phyloP scores from a whole-genome alignment of 306 rosid genomes.

The Bauhinia variegata region DNA sequence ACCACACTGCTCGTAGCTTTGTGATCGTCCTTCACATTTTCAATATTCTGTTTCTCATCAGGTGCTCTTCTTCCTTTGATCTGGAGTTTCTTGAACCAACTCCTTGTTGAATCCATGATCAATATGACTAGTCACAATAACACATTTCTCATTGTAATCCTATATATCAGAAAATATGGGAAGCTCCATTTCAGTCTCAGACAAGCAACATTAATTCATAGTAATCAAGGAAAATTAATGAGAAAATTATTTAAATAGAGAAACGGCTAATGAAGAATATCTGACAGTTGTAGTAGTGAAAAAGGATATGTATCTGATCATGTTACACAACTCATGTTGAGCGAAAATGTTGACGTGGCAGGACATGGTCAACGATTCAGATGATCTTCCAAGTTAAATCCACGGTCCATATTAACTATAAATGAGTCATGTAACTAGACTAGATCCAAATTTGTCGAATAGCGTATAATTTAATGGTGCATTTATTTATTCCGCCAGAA shows the following conservation, averaged over 20 bases:
- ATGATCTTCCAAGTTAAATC: too few species aligned
- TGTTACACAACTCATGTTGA: too few species aligned
- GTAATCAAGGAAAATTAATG: background rate
- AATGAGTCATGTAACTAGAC: too few species aligned
- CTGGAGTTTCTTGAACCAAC: constrained; percentile 63
- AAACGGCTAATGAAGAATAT: background rate
- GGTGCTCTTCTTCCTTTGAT: constrained; percentile 34
- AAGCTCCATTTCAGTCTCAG: background rate
- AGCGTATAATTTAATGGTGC: background rate
- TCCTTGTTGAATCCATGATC: constrained; percentile 61
- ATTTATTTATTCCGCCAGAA: background rate
- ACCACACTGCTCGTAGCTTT: constrained; percentile 39
- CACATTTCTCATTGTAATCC: constrained; percentile 26
- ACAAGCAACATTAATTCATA: background rate
- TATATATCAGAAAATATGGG: background rate
- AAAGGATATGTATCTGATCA: too few species aligned
- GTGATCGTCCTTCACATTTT: constrained; percentile 26
- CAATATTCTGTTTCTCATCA: constrained; percentile 39
- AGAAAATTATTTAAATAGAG: background rate
- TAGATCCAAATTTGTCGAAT: background rate
- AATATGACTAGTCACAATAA: constrained; percentile 27
- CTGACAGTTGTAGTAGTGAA: background rate
- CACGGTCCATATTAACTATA: too few species aligned
- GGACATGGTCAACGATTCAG: too few species aligned
- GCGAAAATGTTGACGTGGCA: too few species aligned